Evolutionary conservation across 1,284 basidiomycete genomes (phyloP).

Genomic region (Ustilago xerochloae): DNA sequence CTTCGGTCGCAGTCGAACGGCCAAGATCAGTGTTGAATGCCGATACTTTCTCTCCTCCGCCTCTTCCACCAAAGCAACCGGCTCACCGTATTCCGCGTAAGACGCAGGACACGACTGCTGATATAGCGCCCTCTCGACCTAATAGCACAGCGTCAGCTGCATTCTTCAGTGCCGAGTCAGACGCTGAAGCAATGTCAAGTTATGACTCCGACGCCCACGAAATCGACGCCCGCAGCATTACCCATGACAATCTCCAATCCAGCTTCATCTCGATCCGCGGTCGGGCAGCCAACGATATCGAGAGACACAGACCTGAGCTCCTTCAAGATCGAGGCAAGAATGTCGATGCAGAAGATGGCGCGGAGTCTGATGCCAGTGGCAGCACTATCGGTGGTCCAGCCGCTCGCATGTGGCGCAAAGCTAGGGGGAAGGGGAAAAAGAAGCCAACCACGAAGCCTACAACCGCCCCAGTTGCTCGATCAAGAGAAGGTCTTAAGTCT

Average conservation of each 20-base stretch:
- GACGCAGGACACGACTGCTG: background rate
- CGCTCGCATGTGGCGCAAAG: conserved; percentile 50
- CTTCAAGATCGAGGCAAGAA: conserved; percentile 18
- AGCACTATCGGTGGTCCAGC: conserved; percentile 55
- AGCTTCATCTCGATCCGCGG: conserved; percentile 24
- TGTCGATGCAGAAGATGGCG: conserved; percentile 20
- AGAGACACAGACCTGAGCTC: conserved; percentile 51
- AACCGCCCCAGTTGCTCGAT: background rate
- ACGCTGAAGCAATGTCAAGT: conserved; percentile 30
- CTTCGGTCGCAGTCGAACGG: conserved; percentile 1
- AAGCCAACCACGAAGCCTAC: conserved; percentile 2
- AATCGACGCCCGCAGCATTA: conserved; percentile 13
- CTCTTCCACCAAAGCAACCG: conserved; percentile 44
- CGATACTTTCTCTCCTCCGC: conserved; percentile 57
- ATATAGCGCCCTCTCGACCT: conserved; percentile 13
- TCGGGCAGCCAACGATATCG: conserved; percentile 2
- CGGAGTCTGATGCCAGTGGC: conserved; percentile 44
- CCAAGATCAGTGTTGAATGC: conserved; percentile 30
- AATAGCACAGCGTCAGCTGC: conserved; percentile 38
- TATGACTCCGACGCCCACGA: conserved; percentile 35
- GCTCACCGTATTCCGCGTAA: background rate
- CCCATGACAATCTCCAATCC: conserved; percentile 12
- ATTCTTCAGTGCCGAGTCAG: conserved; percentile 48
- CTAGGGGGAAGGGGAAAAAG: conserved; percentile 41
- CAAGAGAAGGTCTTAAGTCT: background rate